Conservation (phyloP, 495 filamentous ascomycete genomes). For the Xylaria curta region DNA sequence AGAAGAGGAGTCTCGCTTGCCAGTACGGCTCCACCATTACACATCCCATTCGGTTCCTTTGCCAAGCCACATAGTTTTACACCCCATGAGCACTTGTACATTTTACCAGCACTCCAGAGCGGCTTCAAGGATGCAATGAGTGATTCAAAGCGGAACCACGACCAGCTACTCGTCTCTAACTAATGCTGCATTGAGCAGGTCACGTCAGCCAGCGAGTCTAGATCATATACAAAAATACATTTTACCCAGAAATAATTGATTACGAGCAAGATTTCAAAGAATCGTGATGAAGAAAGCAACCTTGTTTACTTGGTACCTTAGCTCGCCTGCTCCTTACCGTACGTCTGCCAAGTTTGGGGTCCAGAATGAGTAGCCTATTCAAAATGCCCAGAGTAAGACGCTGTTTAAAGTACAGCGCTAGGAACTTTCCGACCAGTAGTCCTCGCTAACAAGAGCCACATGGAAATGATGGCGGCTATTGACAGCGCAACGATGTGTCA, state of each 20-base stretch:
- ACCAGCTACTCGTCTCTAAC: neutral
- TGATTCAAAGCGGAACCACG: neutral
- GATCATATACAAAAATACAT: neutral
- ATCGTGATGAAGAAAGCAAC: neutral
- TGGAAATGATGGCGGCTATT: slow-evolving; percentile 15
- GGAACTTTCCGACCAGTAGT: slow-evolving; percentile 14
- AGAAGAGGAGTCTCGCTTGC: neutral
- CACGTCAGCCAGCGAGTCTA: neutral
- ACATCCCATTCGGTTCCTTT: slow-evolving; percentile 22
- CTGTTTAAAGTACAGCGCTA: slow-evolving; percentile 12
- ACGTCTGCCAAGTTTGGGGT: neutral
- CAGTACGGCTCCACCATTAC: neutral
- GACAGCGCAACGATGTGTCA: slow-evolving; percentile 7
- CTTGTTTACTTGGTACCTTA: neutral
- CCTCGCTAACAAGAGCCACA: slow-evolving; percentile 12
- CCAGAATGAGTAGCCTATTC: neutral
- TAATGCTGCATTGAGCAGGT: neutral
- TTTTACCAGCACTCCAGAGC: neutral
- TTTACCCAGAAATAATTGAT: neutral
- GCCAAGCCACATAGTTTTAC: slow-evolving; percentile 6
- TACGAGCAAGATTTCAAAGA: neutral
- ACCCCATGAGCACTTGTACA: neutral
- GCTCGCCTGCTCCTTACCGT: slow-evolving; percentile 6
- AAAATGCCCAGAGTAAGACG: slow-evolving; percentile 7
- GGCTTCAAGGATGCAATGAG: neutral